A percentile compares a stretch with the other conserved stretches of the same genome.
Evolutionary conservation across 768 basidiomycete species (phyloP).

Genomic region (Hypholoma sublateritium): DNA sequence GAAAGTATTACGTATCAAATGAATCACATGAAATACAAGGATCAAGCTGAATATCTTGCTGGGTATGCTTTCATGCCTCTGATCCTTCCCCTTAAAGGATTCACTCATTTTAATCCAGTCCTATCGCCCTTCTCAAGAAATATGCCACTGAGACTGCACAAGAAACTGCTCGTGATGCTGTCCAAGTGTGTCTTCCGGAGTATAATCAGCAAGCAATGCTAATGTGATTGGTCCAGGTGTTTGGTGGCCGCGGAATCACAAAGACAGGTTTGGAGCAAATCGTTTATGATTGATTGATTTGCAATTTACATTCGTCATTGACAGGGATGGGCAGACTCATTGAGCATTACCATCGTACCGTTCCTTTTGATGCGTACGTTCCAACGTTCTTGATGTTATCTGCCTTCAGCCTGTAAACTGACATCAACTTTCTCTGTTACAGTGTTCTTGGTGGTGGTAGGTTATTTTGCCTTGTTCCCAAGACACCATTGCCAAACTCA

Average conservation of each 20-base stretch:
- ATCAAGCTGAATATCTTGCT: conserved; percentile 72
- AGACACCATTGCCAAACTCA: not conserved
- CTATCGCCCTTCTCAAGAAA: conserved; percentile 81
- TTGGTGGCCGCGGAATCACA: conserved; percentile 85
- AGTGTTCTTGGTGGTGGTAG: conserved; percentile 67
- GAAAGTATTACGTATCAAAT: conserved; percentile 88
- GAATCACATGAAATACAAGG: conserved; percentile 80
- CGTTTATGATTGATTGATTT: not conserved
- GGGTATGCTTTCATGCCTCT: conserved; percentile 42
- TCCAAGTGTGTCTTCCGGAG: conserved; percentile 27
- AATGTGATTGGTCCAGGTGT: conserved; percentile 43
- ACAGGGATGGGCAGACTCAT: conserved; percentile 62
- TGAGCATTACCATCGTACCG: conserved; percentile 71
- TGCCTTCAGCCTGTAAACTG: not conserved
- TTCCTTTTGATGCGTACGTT: conserved; percentile 61
- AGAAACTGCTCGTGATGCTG: conserved; percentile 78
- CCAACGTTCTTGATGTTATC: not conserved
- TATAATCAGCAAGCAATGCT: not conserved
- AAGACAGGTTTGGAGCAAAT: conserved; percentile 44
- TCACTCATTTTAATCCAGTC: conserved; percentile 35
- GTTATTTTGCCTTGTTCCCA: not conserved
- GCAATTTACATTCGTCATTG: not conserved
- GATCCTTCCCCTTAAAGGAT: not conserved
- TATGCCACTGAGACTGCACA: conserved; percentile 74
- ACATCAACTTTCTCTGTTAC: not conserved